These are phyloP conservation scores for Trichoderma virens DNA, from an alignment of 495 filamentous ascomycete genomes.

Conservation along the genomic window DNA sequence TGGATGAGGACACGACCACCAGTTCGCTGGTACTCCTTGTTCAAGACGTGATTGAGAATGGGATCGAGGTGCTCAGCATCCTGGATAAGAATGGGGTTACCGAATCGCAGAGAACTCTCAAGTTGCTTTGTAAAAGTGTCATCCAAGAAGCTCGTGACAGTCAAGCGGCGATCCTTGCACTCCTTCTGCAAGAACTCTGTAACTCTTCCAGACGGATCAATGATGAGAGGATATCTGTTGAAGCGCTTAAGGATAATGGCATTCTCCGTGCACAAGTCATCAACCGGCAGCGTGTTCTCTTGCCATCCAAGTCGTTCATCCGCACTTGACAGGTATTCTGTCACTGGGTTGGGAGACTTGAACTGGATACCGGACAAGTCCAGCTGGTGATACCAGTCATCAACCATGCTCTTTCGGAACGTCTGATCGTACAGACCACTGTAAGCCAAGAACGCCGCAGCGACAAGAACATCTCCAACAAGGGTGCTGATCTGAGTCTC, in stretches of 20 bases:
- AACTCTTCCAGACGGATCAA: slow-evolving; percentile 90
- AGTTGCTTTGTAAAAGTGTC: slow-evolving; percentile 97
- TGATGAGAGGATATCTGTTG: slow-evolving; percentile 96
- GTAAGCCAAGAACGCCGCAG: slow-evolving; percentile 96
- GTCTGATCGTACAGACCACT: slow-evolving; percentile 96
- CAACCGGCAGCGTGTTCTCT: slow-evolving; percentile 89
- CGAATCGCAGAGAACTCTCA: slow-evolving; percentile 92
- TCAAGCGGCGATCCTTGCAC: slow-evolving; percentile 86
- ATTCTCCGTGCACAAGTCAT: slow-evolving; percentile 98
- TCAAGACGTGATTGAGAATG: slow-evolving; percentile 95
- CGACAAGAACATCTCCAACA: slow-evolving; percentile 89
- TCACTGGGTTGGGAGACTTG: slow-evolving; percentile 90
- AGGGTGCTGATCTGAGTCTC: slow-evolving; percentile 95
- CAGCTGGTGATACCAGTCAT: slow-evolving; percentile 93
- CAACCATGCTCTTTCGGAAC: slow-evolving; percentile 93
- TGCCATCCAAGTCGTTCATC: slow-evolving; percentile 95
- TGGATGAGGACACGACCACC: slow-evolving; percentile 97
- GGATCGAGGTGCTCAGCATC: slow-evolving; percentile 96
- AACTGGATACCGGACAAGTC: slow-evolving; percentile 80
- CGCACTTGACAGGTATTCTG: slow-evolving; percentile 93
- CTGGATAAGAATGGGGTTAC: slow-evolving; percentile 96
- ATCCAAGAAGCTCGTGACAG: slow-evolving; percentile 95
- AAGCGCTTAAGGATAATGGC: slow-evolving; percentile 95
- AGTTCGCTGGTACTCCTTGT: slow-evolving; percentile 99
- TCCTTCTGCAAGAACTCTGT: slow-evolving; percentile 93